phyloP scores from a whole-genome alignment of 2,329 filamentous ascomycete species.

The Grosmannia serpens region DNA sequence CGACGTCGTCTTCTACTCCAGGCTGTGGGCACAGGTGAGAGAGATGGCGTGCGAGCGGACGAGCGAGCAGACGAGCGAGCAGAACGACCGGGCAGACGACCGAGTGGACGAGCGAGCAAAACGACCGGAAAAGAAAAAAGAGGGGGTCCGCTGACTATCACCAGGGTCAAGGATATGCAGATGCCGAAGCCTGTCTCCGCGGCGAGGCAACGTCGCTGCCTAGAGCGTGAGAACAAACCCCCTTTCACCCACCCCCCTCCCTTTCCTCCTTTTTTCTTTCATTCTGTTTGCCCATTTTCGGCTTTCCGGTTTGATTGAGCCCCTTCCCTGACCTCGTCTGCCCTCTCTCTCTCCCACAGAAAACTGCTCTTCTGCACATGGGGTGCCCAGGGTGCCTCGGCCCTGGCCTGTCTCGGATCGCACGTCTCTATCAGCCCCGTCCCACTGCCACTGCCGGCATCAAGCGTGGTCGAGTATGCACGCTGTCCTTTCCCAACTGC shows the following conservation, averaged over 20 bases:
- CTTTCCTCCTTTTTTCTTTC: no score
- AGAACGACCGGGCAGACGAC: slow-evolving; percentile 3
- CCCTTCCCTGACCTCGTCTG: not conserved
- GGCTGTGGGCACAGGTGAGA: slow-evolving; percentile 55
- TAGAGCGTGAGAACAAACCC: slow-evolving; percentile 31
- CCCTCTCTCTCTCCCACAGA: slow-evolving; percentile 14
- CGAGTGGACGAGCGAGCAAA: slow-evolving; percentile 13
- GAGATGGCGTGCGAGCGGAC: no score
- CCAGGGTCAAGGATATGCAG: slow-evolving; percentile 21
- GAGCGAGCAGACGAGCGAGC: slow-evolving; percentile 9
- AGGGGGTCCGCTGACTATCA: not conserved
- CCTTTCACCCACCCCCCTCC: not conserved
- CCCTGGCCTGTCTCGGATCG: slow-evolving; percentile 25
- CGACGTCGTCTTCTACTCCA: slow-evolving; percentile 64
- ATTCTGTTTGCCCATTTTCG: no score
- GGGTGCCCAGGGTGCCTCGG: slow-evolving; percentile 33
- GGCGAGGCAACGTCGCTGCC: slow-evolving; percentile 23
- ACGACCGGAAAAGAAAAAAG: not conserved
- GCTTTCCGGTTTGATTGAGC: no score
- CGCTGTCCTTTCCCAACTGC: not conserved
- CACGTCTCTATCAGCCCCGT: slow-evolving; percentile 31
- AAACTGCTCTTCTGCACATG: slow-evolving; percentile 31
- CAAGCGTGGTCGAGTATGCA: slow-evolving; percentile 44
- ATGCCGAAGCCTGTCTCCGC: slow-evolving; percentile 37
- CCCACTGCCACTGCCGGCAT: slow-evolving; percentile 23